Percentiles rank a stretch among this genome's conserved stretches.
These are phyloP conservation scores for Thelonectria olida DNA, from an alignment of 2,329 filamentous ascomycete genomes.

Conservation along the genomic window DNA sequence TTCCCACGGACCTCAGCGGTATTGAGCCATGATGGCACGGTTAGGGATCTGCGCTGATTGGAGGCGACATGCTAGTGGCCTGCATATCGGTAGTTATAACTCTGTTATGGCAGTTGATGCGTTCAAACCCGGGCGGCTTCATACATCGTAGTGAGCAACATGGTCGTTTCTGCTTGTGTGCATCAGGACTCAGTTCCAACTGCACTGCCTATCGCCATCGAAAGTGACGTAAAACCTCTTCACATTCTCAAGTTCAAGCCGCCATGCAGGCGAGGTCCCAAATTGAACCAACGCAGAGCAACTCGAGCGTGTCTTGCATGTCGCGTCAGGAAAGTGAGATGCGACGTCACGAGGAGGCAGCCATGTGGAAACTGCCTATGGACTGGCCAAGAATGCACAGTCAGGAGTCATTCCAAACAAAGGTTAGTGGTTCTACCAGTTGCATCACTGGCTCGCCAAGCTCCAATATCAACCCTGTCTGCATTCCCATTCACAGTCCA, in stretches of 20 bases:
- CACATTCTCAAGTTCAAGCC: neutral
- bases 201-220: neutral
- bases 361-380: neutral
- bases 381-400: neutral
- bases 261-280: neutral
- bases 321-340: neutral
- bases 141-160: neutral
- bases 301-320: neutral
- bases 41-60: neutral
- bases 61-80: neutral
- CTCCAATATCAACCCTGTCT: no score
- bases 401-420: neutral
- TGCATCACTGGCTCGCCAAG: no score
- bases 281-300: neutral
- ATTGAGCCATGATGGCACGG: no score
- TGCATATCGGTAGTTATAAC: neutral
- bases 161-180: neutral
- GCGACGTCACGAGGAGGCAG: neutral
- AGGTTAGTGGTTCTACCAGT: neutral
- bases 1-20: no score
- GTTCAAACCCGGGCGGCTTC: no score
- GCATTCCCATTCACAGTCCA: no score
- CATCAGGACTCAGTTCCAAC: neutral
- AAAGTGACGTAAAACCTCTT: neutral
- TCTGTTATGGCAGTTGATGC: neutral